Base-by-base conservation (phyloP, 108 stramenopile species). In the Nannochloropsis gaditana region DNA sequence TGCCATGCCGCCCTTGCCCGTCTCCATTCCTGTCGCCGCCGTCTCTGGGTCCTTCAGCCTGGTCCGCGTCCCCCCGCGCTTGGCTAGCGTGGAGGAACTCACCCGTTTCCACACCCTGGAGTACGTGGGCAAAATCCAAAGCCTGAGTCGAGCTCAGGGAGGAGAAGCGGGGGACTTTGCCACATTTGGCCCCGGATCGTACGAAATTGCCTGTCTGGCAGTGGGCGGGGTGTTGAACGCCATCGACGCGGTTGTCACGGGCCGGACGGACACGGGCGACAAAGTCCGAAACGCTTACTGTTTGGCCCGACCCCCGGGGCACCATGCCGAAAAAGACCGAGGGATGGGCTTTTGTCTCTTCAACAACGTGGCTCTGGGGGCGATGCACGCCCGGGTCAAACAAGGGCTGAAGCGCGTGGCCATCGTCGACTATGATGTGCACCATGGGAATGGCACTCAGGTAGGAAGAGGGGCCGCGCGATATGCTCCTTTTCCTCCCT, bases 321-420 rank as follows among this genome's bases (percentile, higher is more conserved):
- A 96, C 90, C 96, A 96, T 81, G 96, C 96, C 2, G 92, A 92
- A 73, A 87, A 84, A 0, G 83, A 86, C 21, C 31, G 84, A 9
- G 94, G 93, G 1, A 91, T 92, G 42, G 96, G 96, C 19, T 95
- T 94, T 84, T 96, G 96, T 85, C 80, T 96, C 5, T 87, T 96
- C 44, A 96, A 96, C 86, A 95, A 95, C 85, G 94, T 94, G 11
- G 95, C 94, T 11, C 83, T 96, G 41, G 93, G 93, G 41, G 94
- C 94, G 11, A 81, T 87, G 31, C 93, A 94, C 83, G 93, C 94
- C 4, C 84, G 84, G 21, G 91, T 89, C 10, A 83, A 89, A 17
- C 31, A 43, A 3, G 91, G 42, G 85, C 42, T n/a, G 79, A 59
- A 84, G 41, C 82, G 92, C 43, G 90, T 93, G n/a, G 90, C 92